Evolutionary conservation across 73 alveolate genomes (phyloP), one percentile per base, ranked within the genome.

Genomic region (Stentor coeruleus): DNA sequence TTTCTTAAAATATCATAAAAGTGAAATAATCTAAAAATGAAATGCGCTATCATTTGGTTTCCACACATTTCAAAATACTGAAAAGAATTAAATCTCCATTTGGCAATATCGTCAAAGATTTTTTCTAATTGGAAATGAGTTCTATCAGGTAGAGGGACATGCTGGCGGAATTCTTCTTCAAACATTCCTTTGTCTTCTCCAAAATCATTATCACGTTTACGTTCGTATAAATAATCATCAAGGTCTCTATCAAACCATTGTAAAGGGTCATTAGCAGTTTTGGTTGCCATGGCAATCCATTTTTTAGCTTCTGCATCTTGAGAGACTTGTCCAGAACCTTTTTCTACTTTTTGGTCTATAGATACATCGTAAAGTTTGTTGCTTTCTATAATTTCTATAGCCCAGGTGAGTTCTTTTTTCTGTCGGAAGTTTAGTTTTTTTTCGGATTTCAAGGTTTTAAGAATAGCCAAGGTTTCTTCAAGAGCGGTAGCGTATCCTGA

Each of bases 331-430:
- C 86, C 89, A 58, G 59, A 58, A 14, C 88, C 82, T 80, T 84
- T 60, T 57, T 91, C 93, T 55, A 82, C 84, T 73, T 88, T 88
- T n/a, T 37, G 72, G 26, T 31, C 72, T 33, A 75, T 35, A 15
- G 28, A n/a, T 14, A 91, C 87, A 3, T 91, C 96, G 59, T 91
- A 91, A 4, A 91, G 89, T 80, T 91, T 91, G 59, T 84, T 87
- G 11, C 83, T 72, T 66, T 91, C 96, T 30, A 91, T 91, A n/a
- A 91, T 84, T 28, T 87, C 94, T 0, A 87, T 88, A 2, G 94
- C 96, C 96, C 96, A 91, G 41, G 82, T 84, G 35, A 90, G 91
- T 38, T 91, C 96, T 84, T 88, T 88, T 83, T 88, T 88, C 49
- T 82, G 39, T 11, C 74, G 35, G 14, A 74, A 33, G 35, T 83